Conservation (phyloP, 108 stramenopile genomes). For the Fistulifera pelliculosa region DNA sequence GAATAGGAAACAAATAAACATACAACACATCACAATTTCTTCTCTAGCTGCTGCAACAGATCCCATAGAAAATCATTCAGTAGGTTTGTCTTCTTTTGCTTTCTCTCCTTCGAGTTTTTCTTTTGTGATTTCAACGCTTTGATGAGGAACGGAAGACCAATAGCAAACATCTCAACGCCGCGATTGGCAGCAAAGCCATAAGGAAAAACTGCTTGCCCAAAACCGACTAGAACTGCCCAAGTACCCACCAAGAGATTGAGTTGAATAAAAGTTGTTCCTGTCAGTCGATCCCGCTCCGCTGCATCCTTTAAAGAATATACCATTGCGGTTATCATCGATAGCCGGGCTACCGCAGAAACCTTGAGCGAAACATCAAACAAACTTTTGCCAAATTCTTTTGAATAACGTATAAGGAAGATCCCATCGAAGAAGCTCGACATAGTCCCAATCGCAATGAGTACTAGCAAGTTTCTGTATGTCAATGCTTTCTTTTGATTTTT, state of each 20-base stretch:
- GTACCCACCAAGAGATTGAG: slow-evolving; percentile 34
- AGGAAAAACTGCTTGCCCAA: slow-evolving; percentile 9
- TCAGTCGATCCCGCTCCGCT: slow-evolving; percentile 50
- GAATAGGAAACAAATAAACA: too few relatives aligned
- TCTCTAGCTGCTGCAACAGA: too few relatives aligned
- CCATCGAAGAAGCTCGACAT: slow-evolving; percentile 16
- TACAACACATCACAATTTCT: too few relatives aligned
- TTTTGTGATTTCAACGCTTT: slow-evolving; percentile 9
- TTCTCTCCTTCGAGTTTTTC: too few relatives aligned
- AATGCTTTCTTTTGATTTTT: slow-evolving; percentile 6
- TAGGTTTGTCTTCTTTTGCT: too few relatives aligned
- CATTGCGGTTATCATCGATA: slow-evolving; percentile 31
- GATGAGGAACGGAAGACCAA: slow-evolving; percentile 7
- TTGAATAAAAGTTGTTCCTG: slow-evolving; percentile 57
- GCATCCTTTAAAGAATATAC: slow-evolving; percentile 59
- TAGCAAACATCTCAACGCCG: slow-evolving; percentile 7
- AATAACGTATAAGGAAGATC: slow-evolving; percentile 4
- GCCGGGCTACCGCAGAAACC: slow-evolving; percentile 19
- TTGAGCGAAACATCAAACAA: slow-evolving; percentile 13
- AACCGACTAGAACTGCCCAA: slow-evolving; percentile 8
- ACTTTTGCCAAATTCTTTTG: neutral
- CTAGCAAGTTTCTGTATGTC: slow-evolving; percentile 10
- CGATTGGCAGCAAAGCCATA: slow-evolving; percentile 4
- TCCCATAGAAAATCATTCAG: too few relatives aligned
- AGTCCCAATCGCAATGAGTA: slow-evolving; percentile 4